phyloP scores from a whole-genome alignment of 257 asterid species.

The Salvia splendens region DNA sequence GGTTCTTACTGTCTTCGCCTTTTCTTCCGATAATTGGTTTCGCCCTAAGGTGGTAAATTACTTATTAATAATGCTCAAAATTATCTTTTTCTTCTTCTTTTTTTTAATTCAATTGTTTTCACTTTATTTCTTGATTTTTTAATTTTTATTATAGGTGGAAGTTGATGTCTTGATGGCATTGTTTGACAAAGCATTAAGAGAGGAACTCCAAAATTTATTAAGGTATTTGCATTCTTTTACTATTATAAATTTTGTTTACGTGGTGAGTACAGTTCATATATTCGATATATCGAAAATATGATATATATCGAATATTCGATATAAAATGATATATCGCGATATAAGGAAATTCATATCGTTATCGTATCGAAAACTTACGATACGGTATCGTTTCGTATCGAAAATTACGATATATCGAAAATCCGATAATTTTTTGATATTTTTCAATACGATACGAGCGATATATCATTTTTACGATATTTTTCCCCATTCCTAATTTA shows the following conservation, averaged over 20 bases:
- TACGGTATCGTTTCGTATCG: too few species aligned
- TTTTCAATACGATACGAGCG: too few species aligned
- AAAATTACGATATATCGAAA: too few species aligned
- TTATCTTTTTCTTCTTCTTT: neutral
- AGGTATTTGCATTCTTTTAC: slow-evolving; percentile 30
- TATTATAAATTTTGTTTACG: neutral
- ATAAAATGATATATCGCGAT: too few species aligned
- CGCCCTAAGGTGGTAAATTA: slow-evolving; percentile 62
- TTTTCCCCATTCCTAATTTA: too few species aligned
- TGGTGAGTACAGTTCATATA: too few species aligned
- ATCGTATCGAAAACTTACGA: too few species aligned
- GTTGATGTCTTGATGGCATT: slow-evolving; percentile 43
- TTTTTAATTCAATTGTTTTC: neutral
- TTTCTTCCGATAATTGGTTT: slow-evolving; percentile 67
- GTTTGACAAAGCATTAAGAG: slow-evolving; percentile 40
- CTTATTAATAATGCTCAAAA: neutral
- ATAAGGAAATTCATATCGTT: too few species aligned
- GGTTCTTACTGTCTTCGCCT: slow-evolving; percentile 67
- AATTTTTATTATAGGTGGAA: slow-evolving; percentile 34
- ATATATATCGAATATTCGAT: too few species aligned
- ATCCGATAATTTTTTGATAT: too few species aligned
- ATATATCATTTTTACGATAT: too few species aligned
- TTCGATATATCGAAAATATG: too few species aligned
- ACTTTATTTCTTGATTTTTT: slow-evolving; percentile 10
- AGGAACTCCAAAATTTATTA: slow-evolving; percentile 35